Conservation (phyloP, 192 early-diverging fungal species). For the Rhizophagus prolifer region DNA sequence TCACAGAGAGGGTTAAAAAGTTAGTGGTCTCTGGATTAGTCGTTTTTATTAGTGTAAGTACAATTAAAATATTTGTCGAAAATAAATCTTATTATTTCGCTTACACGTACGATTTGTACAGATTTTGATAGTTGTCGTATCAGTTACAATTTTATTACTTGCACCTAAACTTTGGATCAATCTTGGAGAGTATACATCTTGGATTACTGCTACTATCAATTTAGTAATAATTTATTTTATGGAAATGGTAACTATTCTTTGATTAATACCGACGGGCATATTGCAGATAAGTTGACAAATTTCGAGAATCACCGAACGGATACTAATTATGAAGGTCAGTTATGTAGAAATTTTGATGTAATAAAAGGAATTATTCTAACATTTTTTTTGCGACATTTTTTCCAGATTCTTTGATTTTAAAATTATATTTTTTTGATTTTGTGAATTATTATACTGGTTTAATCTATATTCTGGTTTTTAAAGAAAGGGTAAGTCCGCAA, state of each 20-base stretch:
- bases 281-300: conserved; percentile 40
- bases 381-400: not conserved
- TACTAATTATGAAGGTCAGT: conserved; percentile 44
- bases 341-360: not conserved
- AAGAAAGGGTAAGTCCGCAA: conserved; percentile 1
- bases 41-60: conserved; percentile 43
- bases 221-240: conserved; percentile 54
- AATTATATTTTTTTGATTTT: conserved; percentile 58
- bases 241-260: conserved; percentile 47
- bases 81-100: not conserved
- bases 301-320: conserved; percentile 49
- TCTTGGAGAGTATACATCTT: conserved; percentile 30
- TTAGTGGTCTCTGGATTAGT: conserved; percentile 41
- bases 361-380: not conserved
- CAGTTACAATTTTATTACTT: conserved; percentile 38
- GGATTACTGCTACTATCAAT: conserved; percentile 43
- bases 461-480: conserved; percentile 59
- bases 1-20: conserved; percentile 35
- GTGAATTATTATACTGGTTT: conserved; percentile 61
- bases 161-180: conserved; percentile 31
- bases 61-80: not conserved
- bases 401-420: conserved; percentile 51
- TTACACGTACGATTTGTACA: conserved; percentile 1
- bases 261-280: no score
- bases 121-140: conserved; percentile 44